phyloP scores from a whole-genome alignment of 78 protist species.

The Isochrysis galbana region DNA sequence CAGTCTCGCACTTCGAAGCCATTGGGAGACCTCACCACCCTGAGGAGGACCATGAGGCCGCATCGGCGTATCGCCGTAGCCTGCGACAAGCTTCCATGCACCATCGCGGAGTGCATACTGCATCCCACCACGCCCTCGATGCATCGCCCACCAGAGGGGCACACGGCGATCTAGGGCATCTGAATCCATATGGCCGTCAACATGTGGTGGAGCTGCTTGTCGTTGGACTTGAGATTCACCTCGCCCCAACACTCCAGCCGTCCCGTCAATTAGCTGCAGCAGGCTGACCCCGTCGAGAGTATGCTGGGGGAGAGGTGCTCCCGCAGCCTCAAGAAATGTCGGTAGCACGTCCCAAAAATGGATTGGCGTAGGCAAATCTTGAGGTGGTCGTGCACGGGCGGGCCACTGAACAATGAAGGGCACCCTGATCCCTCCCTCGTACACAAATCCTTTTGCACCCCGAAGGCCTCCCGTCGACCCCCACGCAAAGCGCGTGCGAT shows the following conservation, averaged over 20 bases:
- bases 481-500: neutral
- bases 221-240: too few species aligned
- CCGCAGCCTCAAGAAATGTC: neutral
- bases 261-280: neutral
- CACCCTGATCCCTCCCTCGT: neutral
- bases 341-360: neutral
- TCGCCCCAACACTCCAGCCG: too few species aligned
- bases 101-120: neutral
- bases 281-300: neutral
- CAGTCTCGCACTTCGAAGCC: neutral
- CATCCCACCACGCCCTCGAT: slow-evolving; percentile 1
- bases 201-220: too few species aligned
- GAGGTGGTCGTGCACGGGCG: neutral
- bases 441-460: neutral
- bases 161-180: neutral
- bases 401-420: neutral
- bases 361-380: neutral
- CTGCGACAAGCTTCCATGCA: neutral
- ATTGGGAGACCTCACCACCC: neutral
- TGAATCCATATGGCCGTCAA: neutral
- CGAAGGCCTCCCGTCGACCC: neutral
- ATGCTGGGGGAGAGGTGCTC: neutral
- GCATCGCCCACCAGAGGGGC: neutral
- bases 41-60: neutral
- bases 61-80: neutral